Evolutionary conservation across 2,329 filamentous ascomycete genomes (phyloP), one percentile per base, ranked within the genome.

Genomic region (Xylariaceae sp.): DNA sequence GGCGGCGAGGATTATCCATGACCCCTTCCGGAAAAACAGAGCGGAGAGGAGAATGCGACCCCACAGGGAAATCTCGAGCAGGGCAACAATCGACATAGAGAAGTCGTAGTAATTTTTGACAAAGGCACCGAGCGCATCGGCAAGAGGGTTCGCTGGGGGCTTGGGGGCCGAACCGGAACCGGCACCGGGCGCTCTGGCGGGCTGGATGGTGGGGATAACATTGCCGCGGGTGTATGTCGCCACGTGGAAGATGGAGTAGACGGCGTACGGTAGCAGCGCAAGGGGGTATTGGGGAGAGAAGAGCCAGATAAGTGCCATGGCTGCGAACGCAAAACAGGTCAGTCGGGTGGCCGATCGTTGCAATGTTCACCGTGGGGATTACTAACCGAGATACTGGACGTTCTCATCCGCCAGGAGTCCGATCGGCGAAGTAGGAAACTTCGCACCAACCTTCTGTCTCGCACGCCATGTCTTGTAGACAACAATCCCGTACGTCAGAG

Each of bases 191-290:
- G 76, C 60, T 50, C 74, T 70, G 43, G 81, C 74, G 12, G 88
- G 86, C 57, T 84, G 74, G 55, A 98, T 61, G 48, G 86, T 88
- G 45, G 92, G 92, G 55, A 98, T 85, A 50, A 98, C 69, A 70
- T 94, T 94, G 63, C 85, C 85, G 64, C 92, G 88, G 51, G 85
- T 86, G 70, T 98, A 98, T 50, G 92, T 97, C 46, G 89, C 87
- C 53, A 97, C 88, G 69, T 98, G 92, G 81, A 98, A 98, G 66
- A 97, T 68, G 43, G 90, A 97, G 78, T 97, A 98, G 66, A 98
- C 87, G 54, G 81, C 83, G 70, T 95, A 98, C 18, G 92, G 92
- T 40, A 96, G 78, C 57, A 98, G 78, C 40, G 92, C 92, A 54
- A 96, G 75, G 26, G 88, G 82, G 57, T 94, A 84, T 69, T 96